Evolutionary conservation across 208 protist genomes (phyloP), one percentile per base, ranked within the genome.

Genomic region (Leishmania lainsoni): DNA sequence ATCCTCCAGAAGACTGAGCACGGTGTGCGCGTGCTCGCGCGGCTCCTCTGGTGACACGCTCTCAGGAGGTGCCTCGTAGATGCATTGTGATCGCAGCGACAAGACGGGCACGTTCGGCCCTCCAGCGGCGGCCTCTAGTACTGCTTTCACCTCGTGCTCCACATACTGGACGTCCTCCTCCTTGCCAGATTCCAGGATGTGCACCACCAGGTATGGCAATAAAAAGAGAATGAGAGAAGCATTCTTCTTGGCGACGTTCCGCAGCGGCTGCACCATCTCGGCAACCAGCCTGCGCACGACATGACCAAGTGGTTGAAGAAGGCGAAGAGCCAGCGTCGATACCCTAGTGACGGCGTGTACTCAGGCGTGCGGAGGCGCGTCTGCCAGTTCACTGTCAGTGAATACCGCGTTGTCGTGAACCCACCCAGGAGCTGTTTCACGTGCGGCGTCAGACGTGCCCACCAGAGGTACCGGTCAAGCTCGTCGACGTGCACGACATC

Each of bases 191-290:
- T 87, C 85, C 8, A 97, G 39, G 5, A 98, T 61, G 76, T 95
- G 88, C 72, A 93, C 80, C 17, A 97, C 88, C 39, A 96, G 87
- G 81, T 93, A 92, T 10, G 94, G 95, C 32, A 98, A 75, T 3
- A 97, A 79, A 80, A 89, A 96, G 32, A 76, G 78, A 26, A 95
- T 87, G 48, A 98, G 80, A 5, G 72, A 61, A 16, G 83, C 75
- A 76, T 95, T 91, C 45, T 90, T 86, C 75, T 96, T 95, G n/a
- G 93, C 93, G 39, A 97, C 92, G 86, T 97, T 97, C 48, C 93
- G 92, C 39, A 98, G 80, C n/a, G 92, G 78, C 59, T 68, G 78
- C 48, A 96, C 86, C 80, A 95, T 92, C 26, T 90, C 81, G 2
- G 86, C 91, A 96, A 94, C 52, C 86, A 81, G 9, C 89, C 89